Conservation (phyloP, 1,284 basidiomycete species). For the Prillingera fragicola region DNA sequence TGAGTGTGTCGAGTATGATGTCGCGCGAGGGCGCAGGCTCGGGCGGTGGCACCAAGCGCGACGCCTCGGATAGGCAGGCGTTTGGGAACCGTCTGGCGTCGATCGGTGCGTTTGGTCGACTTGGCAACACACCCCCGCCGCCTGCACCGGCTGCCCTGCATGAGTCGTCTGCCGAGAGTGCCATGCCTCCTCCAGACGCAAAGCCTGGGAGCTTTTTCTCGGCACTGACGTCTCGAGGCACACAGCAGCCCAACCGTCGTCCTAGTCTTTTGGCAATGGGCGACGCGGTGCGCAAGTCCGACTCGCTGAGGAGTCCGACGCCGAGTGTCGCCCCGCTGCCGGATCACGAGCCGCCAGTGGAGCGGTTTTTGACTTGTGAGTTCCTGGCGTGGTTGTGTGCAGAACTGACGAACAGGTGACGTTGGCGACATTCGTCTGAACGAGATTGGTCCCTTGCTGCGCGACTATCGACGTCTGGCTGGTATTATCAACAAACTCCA, state of each 20-base stretch:
- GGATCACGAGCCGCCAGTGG: conserved; percentile 32
- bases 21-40: conserved; percentile 1
- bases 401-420: conserved; percentile 47
- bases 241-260: conserved; percentile 2
- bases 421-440: conserved; percentile 66
- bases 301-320: background rate
- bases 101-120: conserved; percentile 2
- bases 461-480: conserved; percentile 61
- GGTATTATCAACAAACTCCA: conserved; percentile 22
- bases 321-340: background rate
- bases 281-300: background rate
- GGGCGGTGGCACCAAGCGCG: background rate
- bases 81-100: conserved; percentile 15
- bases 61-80: background rate
- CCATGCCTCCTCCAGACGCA: too few relatives aligned
- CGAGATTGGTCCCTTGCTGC: conserved; percentile 66
- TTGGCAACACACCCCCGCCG: too few relatives aligned
- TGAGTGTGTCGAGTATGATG: conserved; percentile 16
- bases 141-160: too few relatives aligned
- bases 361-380: conserved; percentile 46
- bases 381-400: background rate
- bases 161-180: too few relatives aligned
- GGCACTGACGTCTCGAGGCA: background rate
- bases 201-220: conserved; percentile 8
- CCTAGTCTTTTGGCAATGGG: background rate